Base-by-base conservation (phyloP, 441 rosid genomes). In the Melastoma candidum region DNA sequence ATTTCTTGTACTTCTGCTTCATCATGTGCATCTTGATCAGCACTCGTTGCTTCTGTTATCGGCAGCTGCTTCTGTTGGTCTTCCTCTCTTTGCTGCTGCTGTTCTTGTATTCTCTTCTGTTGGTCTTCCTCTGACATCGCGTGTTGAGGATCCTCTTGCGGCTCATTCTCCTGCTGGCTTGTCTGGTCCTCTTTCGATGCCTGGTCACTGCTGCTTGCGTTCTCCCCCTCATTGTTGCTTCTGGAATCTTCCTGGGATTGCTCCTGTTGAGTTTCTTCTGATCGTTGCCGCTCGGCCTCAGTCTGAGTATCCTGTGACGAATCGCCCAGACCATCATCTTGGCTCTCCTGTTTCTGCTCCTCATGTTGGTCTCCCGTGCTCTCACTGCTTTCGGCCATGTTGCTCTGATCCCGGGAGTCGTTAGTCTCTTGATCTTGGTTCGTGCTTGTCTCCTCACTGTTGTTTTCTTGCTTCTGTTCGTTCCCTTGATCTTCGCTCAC, bases 291-390 rank as follows among this genome's bases (percentile, higher is more conserved):
- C 41, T 32, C 41, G 7, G 41, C 41, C 41, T 32, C 41, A 8
- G 41, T 32, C 41, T 2, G 41, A 32, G 41, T 4, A 32, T 32
- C 41, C 41, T 32, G 32, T 3, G 9, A 0, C 2, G n/a, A 27
- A 10, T 6, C 56, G 12, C 45, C 17, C 4, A 4, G 22, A 32
- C 25, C 56, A 44, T 76, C 77, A 55, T 77, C 77, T 47, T 56
- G 68, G 2, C 71, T 54, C 24, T 82, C 83, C 51, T 71, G 63
- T 50, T 32, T 32, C 41, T 73, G 71, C 59, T 71, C 61, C 49
- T 76, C 61, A 55, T 77, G 71, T 45, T 57, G 64, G 58, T 72
- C 36, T 54, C 72, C 59, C 44, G 59, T n/a, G 17, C 49, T 46
- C 47, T 64, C 61, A 12, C 61, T 41, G 45, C 39, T 44, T 48